phyloP scores from a whole-genome alignment of 441 rosid species.

The Jatropha multifida region DNA sequence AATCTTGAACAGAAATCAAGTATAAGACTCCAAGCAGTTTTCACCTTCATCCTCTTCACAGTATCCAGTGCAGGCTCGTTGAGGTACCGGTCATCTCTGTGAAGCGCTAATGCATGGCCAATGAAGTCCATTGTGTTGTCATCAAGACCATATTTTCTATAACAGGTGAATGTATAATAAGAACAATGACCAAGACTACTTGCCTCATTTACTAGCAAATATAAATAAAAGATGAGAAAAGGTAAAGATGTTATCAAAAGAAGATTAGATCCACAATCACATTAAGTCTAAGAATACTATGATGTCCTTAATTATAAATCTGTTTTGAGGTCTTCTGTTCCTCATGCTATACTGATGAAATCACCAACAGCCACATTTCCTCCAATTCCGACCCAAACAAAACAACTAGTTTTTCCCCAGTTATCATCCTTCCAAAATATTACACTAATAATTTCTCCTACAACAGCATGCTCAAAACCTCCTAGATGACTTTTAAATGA shows the following conservation, averaged over 20 bases:
- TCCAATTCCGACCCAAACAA: not conserved
- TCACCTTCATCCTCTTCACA: slow-evolving; percentile 90
- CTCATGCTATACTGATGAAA: not conserved
- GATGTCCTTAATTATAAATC: not conserved
- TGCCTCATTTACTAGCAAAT: not conserved
- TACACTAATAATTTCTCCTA: not conserved
- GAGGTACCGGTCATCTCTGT: slow-evolving; percentile 72
- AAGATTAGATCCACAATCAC: not conserved
- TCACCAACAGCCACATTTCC: not conserved
- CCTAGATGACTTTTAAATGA: not conserved
- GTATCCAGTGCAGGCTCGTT: slow-evolving; percentile 83
- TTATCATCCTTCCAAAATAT: not conserved
- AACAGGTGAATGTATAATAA: slow-evolving; percentile 19
- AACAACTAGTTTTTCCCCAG: not conserved
- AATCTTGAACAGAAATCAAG: not conserved
- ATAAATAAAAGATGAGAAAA: not conserved
- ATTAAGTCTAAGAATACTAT: not conserved
- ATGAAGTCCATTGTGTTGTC: slow-evolving; percentile 86
- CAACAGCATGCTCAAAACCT: not conserved
- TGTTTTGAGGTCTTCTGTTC: not conserved
- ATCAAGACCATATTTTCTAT: slow-evolving; percentile 90
- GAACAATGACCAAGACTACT: not conserved
- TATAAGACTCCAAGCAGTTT: slow-evolving; percentile 10
- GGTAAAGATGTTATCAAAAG: not conserved
- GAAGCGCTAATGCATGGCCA: slow-evolving; percentile 92